phyloP scores from a whole-genome alignment of 1,284 basidiomycete genomes.

The Moesziomyces globuligerus region DNA sequence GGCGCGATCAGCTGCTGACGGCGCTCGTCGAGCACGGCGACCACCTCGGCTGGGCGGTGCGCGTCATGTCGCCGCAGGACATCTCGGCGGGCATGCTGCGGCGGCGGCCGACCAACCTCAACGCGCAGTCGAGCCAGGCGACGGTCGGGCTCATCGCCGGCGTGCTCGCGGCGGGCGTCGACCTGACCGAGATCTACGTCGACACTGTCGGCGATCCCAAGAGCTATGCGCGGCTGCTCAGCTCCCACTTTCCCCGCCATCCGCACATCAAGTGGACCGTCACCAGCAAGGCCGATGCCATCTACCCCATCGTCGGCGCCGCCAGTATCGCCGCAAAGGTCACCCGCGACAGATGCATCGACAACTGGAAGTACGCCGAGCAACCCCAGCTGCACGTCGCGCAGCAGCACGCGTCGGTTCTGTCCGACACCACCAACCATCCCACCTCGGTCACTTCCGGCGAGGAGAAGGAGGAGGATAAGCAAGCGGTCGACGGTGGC shows the following conservation, averaged over 20 bases:
- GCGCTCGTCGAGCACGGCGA: conserved; percentile 53
- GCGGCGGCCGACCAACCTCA: conserved; percentile 84
- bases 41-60: conserved; percentile 77
- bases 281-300: conserved; percentile 89
- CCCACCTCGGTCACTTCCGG: too few species aligned
- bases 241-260: conserved; percentile 54
- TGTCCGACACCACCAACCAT: conserved; percentile 25
- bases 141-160: conserved; percentile 87
- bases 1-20: conserved; percentile 64
- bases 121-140: conserved; percentile 90
- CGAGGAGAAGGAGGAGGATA: too few species aligned
- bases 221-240: conserved; percentile 75
- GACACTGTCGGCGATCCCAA: conserved; percentile 91
- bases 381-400: background rate
- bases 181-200: conserved; percentile 91
- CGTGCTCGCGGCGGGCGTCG: conserved; percentile 81
- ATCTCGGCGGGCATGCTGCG: conserved; percentile 92
- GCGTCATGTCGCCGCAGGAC: conserved; percentile 84
- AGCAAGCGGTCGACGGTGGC: too few species aligned
- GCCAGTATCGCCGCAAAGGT: conserved; percentile 97
- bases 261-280: conserved; percentile 78
- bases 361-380: conserved; percentile 77
- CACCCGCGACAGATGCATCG: conserved; percentile 88
- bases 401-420: conserved; percentile 1
- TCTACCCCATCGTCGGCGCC: conserved; percentile 95